Evolutionary conservation across 2,329 filamentous ascomycete species (phyloP), one percentile per base, ranked within the genome.

Genomic region (Teratosphaeria zuluensis): DNA sequence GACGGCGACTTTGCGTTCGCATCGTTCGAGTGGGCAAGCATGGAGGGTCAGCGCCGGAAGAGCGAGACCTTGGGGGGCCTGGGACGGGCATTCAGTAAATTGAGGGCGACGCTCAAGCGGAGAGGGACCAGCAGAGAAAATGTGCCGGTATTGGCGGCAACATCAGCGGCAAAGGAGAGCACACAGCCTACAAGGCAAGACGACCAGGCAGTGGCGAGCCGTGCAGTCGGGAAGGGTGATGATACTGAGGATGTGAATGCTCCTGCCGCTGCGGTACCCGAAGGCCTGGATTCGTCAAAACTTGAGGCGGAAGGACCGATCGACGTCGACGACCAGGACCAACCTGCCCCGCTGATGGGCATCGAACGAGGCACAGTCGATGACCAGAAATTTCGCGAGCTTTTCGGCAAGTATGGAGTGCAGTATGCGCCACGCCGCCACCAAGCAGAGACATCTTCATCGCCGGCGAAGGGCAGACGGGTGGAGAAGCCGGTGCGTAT

Each of bases 401-500:
- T 78, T 5, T 77, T 77, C 58, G 72, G 71, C 52, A 75, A 74
- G 57, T 75, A 77, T 54, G 74, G 75, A 30, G 66, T 77, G 58
- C 70, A 71, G 1, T 72, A 67, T 57, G 56, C 61, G n/a, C 33
- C 61, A 9, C 61, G 61, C 24, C 55, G 56, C 30, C 60, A 59
- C 55, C 58, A 56, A 6, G 32, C 59, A 31, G 51, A 58, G 12
- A 56, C 28, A 24, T 19, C 61, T 31, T 64, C 64, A 52, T 64
- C 64, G 35, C 64, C 66, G 1, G 59, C 56, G n/a, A 69, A 69
- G 58, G 62, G 66, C 24, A 58, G 65, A 59, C 67, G 68, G 28
- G 65, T 70, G 4, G 68, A 70, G 55, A 90, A 89, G 76, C 82
- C 87, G 12, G 88, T 90, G 64, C 84, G 87, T 59, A 88, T 92